Evolutionary conservation across 2,329 filamentous ascomycete species (phyloP), one percentile per base, ranked within the genome.

Genomic region (Monosporascus sp.): DNA sequence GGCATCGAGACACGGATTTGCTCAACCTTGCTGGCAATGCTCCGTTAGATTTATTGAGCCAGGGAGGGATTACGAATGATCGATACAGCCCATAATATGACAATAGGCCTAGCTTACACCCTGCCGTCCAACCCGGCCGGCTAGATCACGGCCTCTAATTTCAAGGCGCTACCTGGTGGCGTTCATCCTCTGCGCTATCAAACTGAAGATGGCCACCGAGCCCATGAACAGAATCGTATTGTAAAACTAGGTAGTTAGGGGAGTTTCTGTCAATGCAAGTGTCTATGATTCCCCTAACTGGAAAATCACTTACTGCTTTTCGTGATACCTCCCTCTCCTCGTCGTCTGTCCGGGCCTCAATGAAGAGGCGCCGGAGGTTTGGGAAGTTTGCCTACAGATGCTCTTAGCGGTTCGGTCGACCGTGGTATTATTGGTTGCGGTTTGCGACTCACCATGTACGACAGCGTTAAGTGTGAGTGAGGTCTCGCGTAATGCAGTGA

Each of bases 181-280:
- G 57, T 84, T 84, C 80, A 97, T 88, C 60, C 88, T 87, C 67
- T 99, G 94, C 27, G 93, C 94, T 56, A 94, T 85, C 55, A 99
- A 75, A 68, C 93, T 96, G 75, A 97, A 97, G 55, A 96, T 84
- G 7, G 93, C 91, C 24, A 99, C 89, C 0, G 94, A 97, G 24
- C 92, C 94, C 79, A 99, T 93, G 74, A 97, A 99, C 2, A 97
- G 77, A 1, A 97, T 91, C 0, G 96, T 84, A 65, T 99, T 97
- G 74, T 99, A 99, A 70, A 99, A 99, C 94, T 96, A 64, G 7
- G n/a, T 7, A 52, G 11, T 34, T 14, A 5, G 3, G 31, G 31
- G 5, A 34, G 9, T 14, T 14, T 34, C 9, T 34, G 31, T 34
- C 31, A 34, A 34, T 14, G 31, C 31, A 14, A 34, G 31, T 14